These are phyloP conservation scores for Blastomyces emzantsi DNA, from an alignment of 2,329 filamentous ascomycete genomes.

Conservation along the genomic window DNA sequence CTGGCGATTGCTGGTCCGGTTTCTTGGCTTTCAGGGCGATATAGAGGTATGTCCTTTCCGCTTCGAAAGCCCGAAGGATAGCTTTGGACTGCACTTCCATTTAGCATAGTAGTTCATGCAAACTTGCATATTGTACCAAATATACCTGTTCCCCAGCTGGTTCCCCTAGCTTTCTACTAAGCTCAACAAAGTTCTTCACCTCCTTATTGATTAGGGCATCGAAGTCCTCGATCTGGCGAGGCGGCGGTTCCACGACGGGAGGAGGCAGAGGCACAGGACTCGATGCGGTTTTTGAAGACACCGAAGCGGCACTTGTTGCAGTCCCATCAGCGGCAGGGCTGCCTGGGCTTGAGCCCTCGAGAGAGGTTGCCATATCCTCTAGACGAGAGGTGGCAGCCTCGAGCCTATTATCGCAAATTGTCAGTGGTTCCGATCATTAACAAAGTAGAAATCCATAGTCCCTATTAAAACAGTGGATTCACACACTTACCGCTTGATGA, in stretches of 20 bases:
- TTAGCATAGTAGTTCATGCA: background rate
- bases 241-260: conserved; percentile 51
- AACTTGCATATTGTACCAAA: conserved; percentile 27
- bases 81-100: conserved; percentile 40
- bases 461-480: background rate
- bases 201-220: conserved; percentile 66
- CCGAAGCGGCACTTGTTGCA: conserved; percentile 20
- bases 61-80: conserved; percentile 61
- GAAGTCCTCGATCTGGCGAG: conserved; percentile 77
- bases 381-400: conserved; percentile 94
- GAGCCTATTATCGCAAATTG: conserved; percentile 53
- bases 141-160: conserved; percentile 70
- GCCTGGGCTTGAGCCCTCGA: conserved; percentile 41
- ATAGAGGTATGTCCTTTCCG: conserved; percentile 78
- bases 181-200: conserved; percentile 66
- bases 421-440: conserved; percentile 40
- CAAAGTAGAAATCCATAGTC: background rate
- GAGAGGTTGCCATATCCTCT: conserved; percentile 86
- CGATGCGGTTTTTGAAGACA: conserved; percentile 21
- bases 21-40: conserved; percentile 89
- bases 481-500: conserved; percentile 83
- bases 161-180: conserved; percentile 69
- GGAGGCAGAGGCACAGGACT: conserved; percentile 32
- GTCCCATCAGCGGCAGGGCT: conserved; percentile 28
- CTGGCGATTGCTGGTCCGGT: conserved; percentile 63